phyloP scores from a whole-genome alignment of 768 basidiomycete species.

The Lentinula raphanica region DNA sequence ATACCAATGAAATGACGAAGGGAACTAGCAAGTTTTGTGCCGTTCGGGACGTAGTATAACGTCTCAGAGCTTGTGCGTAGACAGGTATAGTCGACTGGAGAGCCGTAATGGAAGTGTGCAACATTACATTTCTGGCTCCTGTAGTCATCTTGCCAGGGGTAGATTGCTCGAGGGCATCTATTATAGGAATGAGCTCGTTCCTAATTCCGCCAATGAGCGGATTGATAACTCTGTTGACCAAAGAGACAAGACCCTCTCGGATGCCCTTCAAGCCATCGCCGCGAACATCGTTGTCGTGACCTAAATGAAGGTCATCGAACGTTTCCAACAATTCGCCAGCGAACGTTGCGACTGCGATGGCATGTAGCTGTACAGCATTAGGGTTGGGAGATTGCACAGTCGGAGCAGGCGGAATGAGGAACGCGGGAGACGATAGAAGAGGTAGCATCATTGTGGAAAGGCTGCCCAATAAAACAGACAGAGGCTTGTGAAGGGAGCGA shows the following conservation, averaged over 20 bases:
- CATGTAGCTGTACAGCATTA: slow-evolving; percentile 68
- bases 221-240: slow-evolving; percentile 61
- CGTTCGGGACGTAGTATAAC: slow-evolving; percentile 47
- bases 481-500: slow-evolving; percentile 68
- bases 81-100: slow-evolving; percentile 58
- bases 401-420: slow-evolving; percentile 47
- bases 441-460: slow-evolving; percentile 65
- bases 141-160: slow-evolving; percentile 22
- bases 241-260: slow-evolving; percentile 64
- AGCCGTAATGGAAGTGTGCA: slow-evolving; percentile 57
- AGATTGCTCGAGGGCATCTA: slow-evolving; percentile 54
- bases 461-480: slow-evolving; percentile 70
- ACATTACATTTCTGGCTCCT: slow-evolving; percentile 25
- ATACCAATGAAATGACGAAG: slow-evolving; percentile 67
- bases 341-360: slow-evolving; percentile 61
- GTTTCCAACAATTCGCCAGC: slow-evolving; percentile 68
- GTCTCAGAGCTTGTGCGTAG: slow-evolving; percentile 51
- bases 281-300: slow-evolving; percentile 53
- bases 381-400: slow-evolving; percentile 45
- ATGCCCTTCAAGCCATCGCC: slow-evolving; percentile 66
- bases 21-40: slow-evolving; percentile 63
- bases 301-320: slow-evolving; percentile 63
- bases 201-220: slow-evolving; percentile 61
- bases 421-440: slow-evolving; percentile 58
- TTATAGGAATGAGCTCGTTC: slow-evolving; percentile 51